phyloP scores from a whole-genome alignment of 805 yeast genomes.

The Sugiyamaella mastotermitis region DNA sequence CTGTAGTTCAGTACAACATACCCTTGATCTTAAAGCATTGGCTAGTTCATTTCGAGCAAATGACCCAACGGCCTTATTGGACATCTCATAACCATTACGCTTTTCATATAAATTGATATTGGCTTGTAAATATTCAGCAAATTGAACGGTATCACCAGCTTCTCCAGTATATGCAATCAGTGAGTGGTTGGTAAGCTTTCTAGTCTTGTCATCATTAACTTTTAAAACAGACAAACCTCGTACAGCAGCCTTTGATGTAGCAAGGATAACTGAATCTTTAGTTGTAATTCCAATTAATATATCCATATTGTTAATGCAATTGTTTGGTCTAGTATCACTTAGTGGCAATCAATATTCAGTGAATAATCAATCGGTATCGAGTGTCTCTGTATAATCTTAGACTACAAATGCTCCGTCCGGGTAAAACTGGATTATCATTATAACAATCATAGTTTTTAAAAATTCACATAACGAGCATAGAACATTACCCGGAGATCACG shows the following conservation, averaged over 20 bases:
- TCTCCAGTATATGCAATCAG: slow-evolving; percentile 91
- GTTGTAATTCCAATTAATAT: slow-evolving; percentile 81
- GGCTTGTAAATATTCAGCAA: slow-evolving; percentile 91
- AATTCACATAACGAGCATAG: no score
- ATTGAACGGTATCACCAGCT: slow-evolving; percentile 92
- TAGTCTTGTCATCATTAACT: slow-evolving; percentile 73
- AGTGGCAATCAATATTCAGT: no score
- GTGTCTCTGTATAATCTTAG: no score
- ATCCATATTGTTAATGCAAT: slow-evolving; percentile 54
- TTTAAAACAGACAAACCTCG: slow-evolving; percentile 83
- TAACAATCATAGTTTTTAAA: no score
- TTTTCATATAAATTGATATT: slow-evolving; percentile 82
- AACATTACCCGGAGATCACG: no score
- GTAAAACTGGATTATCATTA: no score
- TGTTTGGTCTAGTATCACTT: no score
- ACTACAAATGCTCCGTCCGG: no score
- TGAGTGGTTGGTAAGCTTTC: slow-evolving; percentile 65
- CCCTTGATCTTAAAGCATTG: slow-evolving; percentile 78
- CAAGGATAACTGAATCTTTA: slow-evolving; percentile 73
- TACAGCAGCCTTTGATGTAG: slow-evolving; percentile 92
- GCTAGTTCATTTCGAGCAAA: slow-evolving; percentile 88
- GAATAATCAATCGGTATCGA: no score
- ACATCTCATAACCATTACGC: slow-evolving; percentile 75
- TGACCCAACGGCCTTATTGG: slow-evolving; percentile 81
- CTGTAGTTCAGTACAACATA: slow-evolving; percentile 29